These are phyloP conservation scores for Calonectria pauciramosa DNA, from an alignment of 2,329 filamentous ascomycete species.

Conservation along the genomic window DNA sequence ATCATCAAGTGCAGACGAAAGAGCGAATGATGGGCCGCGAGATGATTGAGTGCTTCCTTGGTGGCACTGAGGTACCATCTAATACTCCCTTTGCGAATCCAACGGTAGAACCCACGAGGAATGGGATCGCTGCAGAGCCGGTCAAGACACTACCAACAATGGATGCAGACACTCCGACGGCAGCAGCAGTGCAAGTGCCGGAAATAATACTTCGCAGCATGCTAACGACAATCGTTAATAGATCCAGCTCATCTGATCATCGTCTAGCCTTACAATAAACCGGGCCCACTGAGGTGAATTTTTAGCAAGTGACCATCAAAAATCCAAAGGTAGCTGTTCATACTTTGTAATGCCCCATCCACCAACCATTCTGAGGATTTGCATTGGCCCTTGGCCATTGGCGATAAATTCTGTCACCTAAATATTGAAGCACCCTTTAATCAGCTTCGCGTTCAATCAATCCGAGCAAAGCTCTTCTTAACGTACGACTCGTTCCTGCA, in stretches of 20 bases:
- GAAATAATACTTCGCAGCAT: neutral
- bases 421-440: neutral
- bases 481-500: neutral
- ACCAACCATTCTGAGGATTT: neutral
- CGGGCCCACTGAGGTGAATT: neutral
- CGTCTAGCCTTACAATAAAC: neutral
- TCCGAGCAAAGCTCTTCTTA: neutral
- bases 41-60: neutral
- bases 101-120: neutral
- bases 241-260: too few relatives aligned
- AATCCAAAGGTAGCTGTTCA: neutral
- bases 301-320: neutral
- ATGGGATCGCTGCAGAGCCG: neutral
- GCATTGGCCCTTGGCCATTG: neutral
- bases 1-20: neutral
- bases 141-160: neutral
- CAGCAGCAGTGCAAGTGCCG: neutral
- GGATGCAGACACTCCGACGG: neutral
- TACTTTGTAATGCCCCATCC: neutral
- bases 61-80: neutral
- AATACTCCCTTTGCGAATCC: neutral
- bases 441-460: neutral
- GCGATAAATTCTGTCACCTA: neutral
- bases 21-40: neutral
- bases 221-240: neutral